Evolutionary conservation across 2,329 filamentous ascomycete genomes (phyloP).

Genomic region (Ceratocystis huliohia): DNA sequence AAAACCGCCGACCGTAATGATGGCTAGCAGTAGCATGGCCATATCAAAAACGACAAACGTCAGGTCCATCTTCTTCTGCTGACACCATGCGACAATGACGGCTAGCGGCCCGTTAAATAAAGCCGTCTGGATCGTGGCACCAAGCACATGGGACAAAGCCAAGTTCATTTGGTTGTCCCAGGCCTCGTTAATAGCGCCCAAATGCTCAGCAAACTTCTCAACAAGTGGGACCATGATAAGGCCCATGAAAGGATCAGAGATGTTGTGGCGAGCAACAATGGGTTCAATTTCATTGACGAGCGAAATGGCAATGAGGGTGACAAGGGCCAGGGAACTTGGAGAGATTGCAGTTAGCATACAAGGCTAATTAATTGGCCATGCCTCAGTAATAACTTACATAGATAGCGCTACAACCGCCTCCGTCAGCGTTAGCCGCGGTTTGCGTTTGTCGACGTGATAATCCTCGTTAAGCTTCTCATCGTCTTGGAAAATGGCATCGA

Average conservation of each 20-base stretch:
- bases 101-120: constrained; percentile 76
- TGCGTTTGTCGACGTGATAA: constrained; percentile 43
- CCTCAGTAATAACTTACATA: constrained; percentile 5
- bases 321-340: constrained; percentile 49
- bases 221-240: constrained; percentile 70
- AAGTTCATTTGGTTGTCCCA: constrained; percentile 77
- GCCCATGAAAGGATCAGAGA: constrained; percentile 47
- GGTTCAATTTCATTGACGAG: constrained; percentile 59
- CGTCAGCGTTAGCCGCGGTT: constrained; percentile 60
- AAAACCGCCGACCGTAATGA: constrained; percentile 79
- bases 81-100: constrained; percentile 71
- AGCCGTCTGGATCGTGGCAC: constrained; percentile 78
- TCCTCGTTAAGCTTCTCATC: constrained; percentile 59
- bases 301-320: constrained; percentile 60
- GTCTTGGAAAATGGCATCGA: constrained; percentile 57
- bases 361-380: not conserved
- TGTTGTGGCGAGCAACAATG: constrained; percentile 35
- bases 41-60: constrained; percentile 84
- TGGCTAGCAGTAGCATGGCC: constrained; percentile 65
- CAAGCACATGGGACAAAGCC: constrained; percentile 72
- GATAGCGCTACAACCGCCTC: constrained; percentile 55
- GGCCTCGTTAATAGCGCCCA: constrained; percentile 74
- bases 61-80: constrained; percentile 57
- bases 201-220: constrained; percentile 75
- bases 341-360: not conserved